Percentiles rank a stretch among this genome's conserved stretches.
These are phyloP conservation scores for Cryptosporidium baileyi DNA, from an alignment of 169 alveolate genomes.

Conservation along the genomic window DNA sequence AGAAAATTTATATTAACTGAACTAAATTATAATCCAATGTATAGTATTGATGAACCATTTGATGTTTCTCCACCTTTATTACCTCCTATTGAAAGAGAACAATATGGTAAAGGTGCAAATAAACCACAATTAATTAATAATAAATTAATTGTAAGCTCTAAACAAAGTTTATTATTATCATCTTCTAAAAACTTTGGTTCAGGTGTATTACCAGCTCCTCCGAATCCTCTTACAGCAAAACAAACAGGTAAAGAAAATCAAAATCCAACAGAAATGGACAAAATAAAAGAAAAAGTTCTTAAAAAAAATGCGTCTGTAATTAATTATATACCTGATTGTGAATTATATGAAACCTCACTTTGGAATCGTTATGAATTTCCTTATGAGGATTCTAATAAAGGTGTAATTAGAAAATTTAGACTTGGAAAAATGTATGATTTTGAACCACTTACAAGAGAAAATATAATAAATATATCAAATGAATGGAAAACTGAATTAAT, in stretches of 20 bases:
- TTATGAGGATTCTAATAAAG: constrained; percentile 31
- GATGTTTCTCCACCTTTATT: constrained; percentile 56
- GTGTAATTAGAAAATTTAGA: constrained; percentile 15
- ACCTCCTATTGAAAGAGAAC: constrained; percentile 29
- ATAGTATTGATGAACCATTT: constrained; percentile 60
- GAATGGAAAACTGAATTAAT: constrained; percentile 6
- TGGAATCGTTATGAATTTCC: constrained; percentile 55
- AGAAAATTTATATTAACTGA: constrained; percentile 23
- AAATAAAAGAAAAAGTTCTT: not conserved
- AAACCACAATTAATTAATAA: not conserved
- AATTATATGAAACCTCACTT: constrained; percentile 31
- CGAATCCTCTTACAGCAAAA: not conserved
- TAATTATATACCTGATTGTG: constrained; percentile 44
- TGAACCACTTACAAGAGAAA: constrained; percentile 5
- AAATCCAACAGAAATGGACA: not conserved
- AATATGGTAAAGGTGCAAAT: not conserved
- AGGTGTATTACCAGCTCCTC: not conserved
- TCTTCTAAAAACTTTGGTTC: not conserved
- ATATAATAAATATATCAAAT: constrained; percentile 18
- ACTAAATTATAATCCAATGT: constrained; percentile 6
- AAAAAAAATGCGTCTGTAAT: not conserved
- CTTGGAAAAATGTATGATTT: not conserved
- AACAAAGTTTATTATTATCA: not conserved
- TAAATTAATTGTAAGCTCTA: constrained; percentile 28
- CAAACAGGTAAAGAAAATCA: not conserved